Conservation (phyloP, 495 filamentous ascomycete genomes). For the Aspergillus ostianus region DNA sequence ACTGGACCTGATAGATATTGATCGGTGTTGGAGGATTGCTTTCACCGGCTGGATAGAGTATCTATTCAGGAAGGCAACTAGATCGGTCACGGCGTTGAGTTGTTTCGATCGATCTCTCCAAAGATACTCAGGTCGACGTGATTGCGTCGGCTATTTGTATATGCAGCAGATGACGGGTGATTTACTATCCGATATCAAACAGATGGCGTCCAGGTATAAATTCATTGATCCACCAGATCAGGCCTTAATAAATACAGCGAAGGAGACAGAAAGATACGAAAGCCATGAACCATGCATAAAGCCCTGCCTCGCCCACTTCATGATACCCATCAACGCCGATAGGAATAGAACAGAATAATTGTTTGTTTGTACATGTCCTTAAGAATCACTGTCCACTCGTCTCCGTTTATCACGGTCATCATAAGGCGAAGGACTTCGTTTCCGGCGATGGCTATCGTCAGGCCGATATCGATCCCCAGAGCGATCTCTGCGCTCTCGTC, state of each 20-base stretch:
- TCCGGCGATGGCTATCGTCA: conserved; percentile 45
- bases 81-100: neutral
- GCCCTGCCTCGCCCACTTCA: conserved; percentile 12
- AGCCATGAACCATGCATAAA: neutral
- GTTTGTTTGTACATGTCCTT: conserved; percentile 13
- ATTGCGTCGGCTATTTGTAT: neutral
- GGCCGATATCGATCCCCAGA: conserved; percentile 46
- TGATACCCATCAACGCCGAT: conserved; percentile 28
- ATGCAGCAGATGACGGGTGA: neutral
- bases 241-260: neutral
- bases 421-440: conserved; percentile 64
- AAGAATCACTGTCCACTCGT: conserved; percentile 50
- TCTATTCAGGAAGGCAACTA: neutral
- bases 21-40: neutral
- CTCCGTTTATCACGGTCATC: conserved; percentile 67
- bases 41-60: neutral
- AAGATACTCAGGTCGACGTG: neutral
- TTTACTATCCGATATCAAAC: neutral
- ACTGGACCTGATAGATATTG: neutral
- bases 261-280: neutral
- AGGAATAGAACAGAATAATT: conserved; percentile 11
- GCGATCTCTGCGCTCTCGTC: conserved; percentile 39
- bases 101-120: neutral
- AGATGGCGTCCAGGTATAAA: neutral
- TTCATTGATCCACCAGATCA: neutral